These are phyloP conservation scores for Pelagomonas calceolata DNA, from an alignment of 108 stramenopile genomes.

Conservation along the genomic window DNA sequence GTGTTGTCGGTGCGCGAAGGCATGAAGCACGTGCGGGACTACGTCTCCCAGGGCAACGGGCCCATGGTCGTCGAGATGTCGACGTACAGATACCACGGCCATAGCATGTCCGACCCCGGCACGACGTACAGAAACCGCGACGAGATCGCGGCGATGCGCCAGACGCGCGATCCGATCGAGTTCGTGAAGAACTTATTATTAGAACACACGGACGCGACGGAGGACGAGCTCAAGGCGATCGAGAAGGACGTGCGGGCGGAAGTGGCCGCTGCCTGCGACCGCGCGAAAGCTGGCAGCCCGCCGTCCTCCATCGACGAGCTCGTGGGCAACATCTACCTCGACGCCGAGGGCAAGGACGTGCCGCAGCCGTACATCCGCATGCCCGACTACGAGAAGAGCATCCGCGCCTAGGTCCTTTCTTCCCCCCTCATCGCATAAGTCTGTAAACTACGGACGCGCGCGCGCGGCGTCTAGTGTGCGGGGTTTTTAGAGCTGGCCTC, in stretches of 20 bases:
- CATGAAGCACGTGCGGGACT: conserved; percentile 87
- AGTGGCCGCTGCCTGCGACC: conserved; percentile 69
- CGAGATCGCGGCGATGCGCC: conserved; percentile 90
- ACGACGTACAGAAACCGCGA: conserved; percentile 99
- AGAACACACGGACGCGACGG: conserved; percentile 70
- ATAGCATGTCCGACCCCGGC: conserved; percentile 99
- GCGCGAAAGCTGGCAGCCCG: conserved; percentile 54
- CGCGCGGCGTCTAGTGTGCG: too few species aligned
- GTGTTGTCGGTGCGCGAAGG: conserved; percentile 91
- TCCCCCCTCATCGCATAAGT: too few species aligned
- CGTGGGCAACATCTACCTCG: background rate
- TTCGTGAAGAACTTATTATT: conserved; percentile 83
- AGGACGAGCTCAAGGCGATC: conserved; percentile 86
- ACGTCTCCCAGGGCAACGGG: conserved; percentile 78
- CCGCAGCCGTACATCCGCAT: background rate
- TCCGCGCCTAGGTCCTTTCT: too few species aligned
- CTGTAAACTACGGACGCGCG: too few species aligned
- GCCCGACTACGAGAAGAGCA: background rate
- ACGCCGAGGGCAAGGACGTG: background rate
- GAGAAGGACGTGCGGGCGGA: conserved; percentile 90
- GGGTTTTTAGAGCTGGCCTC: too few species aligned
- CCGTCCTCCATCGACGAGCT: background rate
- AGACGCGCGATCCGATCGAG: conserved; percentile 93
- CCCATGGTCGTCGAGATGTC: conserved; percentile 97
- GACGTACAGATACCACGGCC: conserved; percentile 99